Evolutionary conservation across 2,329 filamentous ascomycete species (phyloP), one percentile per base, ranked within the genome.

Genomic region (Blastomyces emzantsi): DNA sequence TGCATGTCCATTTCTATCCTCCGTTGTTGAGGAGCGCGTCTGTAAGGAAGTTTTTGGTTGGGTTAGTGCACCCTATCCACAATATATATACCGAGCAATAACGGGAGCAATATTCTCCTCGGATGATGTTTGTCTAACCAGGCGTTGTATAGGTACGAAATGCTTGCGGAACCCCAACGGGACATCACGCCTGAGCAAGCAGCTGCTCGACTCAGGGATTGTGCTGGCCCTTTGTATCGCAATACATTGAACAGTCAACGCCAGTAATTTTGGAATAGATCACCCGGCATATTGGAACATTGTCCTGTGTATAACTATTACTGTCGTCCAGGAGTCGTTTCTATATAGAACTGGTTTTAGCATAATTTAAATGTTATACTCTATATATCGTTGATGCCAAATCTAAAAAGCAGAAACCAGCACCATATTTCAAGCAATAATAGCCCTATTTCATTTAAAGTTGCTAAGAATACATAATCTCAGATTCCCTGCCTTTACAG

Each of bases 101-200:
- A 57, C 8, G 6, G n/a, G 5, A 22, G 5, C 25, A 28, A 25
- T 15, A 11, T 36, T 57, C n/a, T 11, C 2, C 39, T 57, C 22
- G 3, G 19, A 25, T 22, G 33, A 39, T 43, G 9, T n/a, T 41
- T 49, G 39, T n/a, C 45, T 49, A 41, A 54, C 43, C 11, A 28
- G 43, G 6, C 47, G 13, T 41, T 51, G 30, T 39, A 36, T 66
- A 80, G 79, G 0, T 97, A 96, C 74, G 94, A 99, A 78, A 83
- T 99, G 78, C 86, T 99, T 85, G 94, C 90, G 1, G 94, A 99
- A 78, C 93, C 94, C n/a, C 94, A 99, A 77, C 85, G 94, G 64
- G 94, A 99, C 74, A 97, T 99, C 71, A 99, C 94, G 0, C 93
- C 94, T 0, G 94, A 99, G 77, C 94, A 97, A 78, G 94, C 94